Percentiles rank a stretch among this genome's conserved stretches.
These are phyloP conservation scores for Petunia secreta DNA, from an alignment of 257 asterid species.

Conservation along the genomic window DNA sequence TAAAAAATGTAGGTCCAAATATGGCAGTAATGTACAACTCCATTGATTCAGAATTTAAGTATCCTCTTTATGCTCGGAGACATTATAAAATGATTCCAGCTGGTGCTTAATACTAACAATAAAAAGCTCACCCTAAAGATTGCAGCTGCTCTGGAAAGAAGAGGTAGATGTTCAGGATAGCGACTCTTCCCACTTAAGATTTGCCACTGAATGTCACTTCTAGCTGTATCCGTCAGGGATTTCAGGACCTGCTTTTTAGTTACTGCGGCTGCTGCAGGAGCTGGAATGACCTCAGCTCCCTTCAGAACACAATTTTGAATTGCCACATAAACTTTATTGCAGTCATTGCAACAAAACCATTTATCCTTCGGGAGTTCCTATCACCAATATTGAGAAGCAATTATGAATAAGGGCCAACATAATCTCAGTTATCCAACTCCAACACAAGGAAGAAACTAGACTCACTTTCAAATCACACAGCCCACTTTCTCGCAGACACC, in stretches of 20 bases:
- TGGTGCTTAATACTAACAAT: constrained; percentile 19
- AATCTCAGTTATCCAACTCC: constrained; percentile 27
- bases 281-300: constrained; percentile 71
- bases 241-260: constrained; percentile 54
- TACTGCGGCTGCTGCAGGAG: constrained; percentile 55
- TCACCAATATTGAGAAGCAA: constrained; percentile 33
- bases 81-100: not conserved
- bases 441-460: constrained; percentile 15
- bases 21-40: constrained; percentile 8
- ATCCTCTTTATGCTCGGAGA: not conserved
- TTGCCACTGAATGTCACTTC: constrained; percentile 71
- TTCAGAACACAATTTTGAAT: constrained; percentile 60
- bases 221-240: constrained; percentile 46
- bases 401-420: constrained; percentile 25
- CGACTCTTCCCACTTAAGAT: constrained; percentile 90
- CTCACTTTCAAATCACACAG: constrained; percentile 89
- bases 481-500: constrained; percentile 83
- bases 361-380: constrained; percentile 97
- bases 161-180: constrained; percentile 65
- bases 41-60: not conserved
- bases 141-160: constrained; percentile 92
- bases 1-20: not conserved
- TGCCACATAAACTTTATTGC: constrained; percentile 62
- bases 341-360: constrained; percentile 93
- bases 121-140: constrained; percentile 79